Conservation (phyloP, 208 protist genomes). For the Leishmania mexicana region DNA sequence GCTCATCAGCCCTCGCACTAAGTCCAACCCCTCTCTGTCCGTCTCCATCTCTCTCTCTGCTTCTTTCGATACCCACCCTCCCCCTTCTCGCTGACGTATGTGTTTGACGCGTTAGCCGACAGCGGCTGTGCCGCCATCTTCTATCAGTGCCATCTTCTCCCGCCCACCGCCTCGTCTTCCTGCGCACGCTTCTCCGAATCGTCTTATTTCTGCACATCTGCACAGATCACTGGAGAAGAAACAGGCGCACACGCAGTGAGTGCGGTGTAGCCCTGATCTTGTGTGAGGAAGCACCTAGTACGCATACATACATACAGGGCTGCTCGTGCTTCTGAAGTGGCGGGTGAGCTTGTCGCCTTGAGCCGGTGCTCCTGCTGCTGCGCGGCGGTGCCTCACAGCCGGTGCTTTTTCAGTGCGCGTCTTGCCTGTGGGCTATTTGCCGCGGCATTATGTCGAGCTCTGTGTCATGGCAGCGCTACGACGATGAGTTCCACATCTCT, state of each 20-base stretch:
- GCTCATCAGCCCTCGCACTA: neutral
- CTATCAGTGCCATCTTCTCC: neutral
- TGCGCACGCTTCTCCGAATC: neutral
- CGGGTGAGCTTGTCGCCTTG: neutral
- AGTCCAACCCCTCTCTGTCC: neutral
- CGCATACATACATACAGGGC: neutral
- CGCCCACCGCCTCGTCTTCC: neutral
- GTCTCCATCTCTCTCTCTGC: neutral
- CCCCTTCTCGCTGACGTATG: neutral
- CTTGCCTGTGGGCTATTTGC: neutral
- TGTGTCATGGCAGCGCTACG: slow-evolving; percentile 80
- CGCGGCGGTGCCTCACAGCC: neutral
- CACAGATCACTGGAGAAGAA: neutral
- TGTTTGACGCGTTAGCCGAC: neutral
- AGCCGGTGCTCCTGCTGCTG: too few relatives aligned
- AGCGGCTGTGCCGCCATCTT: neutral
- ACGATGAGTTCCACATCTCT: slow-evolving; percentile 69
- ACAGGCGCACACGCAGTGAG: neutral
- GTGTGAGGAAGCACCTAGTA: neutral
- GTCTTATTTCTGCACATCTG: neutral
- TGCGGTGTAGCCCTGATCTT: neutral
- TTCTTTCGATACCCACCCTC: neutral
- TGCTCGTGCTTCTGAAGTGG: neutral
- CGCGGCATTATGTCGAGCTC: slow-evolving; percentile 19
- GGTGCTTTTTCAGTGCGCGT: neutral